Base-by-base conservation (phyloP, 2,329 filamentous ascomycete genomes). In the Calonectria honghensis region DNA sequence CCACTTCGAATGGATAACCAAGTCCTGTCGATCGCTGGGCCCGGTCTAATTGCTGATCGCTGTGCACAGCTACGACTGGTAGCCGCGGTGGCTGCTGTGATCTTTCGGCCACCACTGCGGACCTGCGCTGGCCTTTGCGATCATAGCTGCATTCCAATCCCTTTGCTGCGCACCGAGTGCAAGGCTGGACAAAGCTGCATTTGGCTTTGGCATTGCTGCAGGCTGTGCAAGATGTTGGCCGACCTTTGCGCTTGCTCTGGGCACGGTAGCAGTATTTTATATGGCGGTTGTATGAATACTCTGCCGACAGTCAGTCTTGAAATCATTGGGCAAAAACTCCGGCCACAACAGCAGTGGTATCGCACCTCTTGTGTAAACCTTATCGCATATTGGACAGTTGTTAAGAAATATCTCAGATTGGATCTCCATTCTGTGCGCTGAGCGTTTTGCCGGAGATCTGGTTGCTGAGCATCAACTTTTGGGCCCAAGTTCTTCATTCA, bases 191-290 rank as follows among this genome's bases (percentile, higher is more conserved):
- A 39, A 82, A 82, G 16, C 50, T 74, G 32, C 81, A 82, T 29
- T 81, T 82, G 4, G 69, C 59, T 24, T 82, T 82, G 2, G 81
- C 74, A 11, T 18, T 35, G 31, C 72, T 78, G 11, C 81, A 82
- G 0, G 74, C 45, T 3, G 68, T 1, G 20, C 81, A 82, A 4
- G 81, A 81, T 24, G 66, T 81, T 1, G 73, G 80, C 0, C 81
- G 75, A 0, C 81, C 81, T 14, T 81, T 82, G 4, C 81, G 79
- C 16, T 52, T 76, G 0, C 9, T n/a, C 20, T 81, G 78, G 1
- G 81, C 81, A 13, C 77, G 77, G 0, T 72, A 77, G 10, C 81
- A 82, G 1, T 82, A 82, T 11, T 76, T 79, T 5, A 82, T 37
- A 48, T 82, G 81, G 0, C 81, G 81, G 18, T 76, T 81, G 29